Evolutionary conservation across 768 basidiomycete genomes (phyloP).

Genomic region (Rhizopogon sp.): DNA sequence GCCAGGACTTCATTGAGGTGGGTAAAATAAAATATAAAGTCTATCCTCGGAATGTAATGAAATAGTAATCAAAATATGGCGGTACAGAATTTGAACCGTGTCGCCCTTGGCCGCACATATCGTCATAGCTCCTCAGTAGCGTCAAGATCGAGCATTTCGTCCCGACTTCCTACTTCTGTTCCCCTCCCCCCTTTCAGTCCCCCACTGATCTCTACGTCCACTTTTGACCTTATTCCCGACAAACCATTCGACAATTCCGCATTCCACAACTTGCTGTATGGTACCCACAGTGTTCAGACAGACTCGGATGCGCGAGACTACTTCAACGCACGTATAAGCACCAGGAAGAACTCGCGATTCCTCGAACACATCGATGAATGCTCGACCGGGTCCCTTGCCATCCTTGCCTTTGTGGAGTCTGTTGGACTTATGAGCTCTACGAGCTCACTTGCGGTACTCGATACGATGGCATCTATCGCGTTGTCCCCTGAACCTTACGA

Average conservation of each 20-base stretch:
- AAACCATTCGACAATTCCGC: slow-evolving; percentile 19
- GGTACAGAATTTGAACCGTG: slow-evolving; percentile 16
- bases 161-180: slow-evolving; percentile 16
- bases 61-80: not conserved
- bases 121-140: slow-evolving; percentile 17
- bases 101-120: slow-evolving; percentile 13
- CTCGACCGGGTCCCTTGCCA: slow-evolving; percentile 8
- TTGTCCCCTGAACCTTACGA: slow-evolving; percentile 7
- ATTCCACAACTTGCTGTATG: slow-evolving; percentile 6
- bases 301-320: slow-evolving; percentile 8
- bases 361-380: slow-evolving; percentile 18
- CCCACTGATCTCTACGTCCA: not conserved
- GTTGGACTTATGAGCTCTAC: not conserved
- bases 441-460: slow-evolving; percentile 6
- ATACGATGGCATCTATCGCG: slow-evolving; percentile 6
- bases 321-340: not conserved
- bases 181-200: slow-evolving; percentile 7
- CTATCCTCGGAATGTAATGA: not conserved
- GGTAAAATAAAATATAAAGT: not conserved
- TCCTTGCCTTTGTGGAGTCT: not conserved
- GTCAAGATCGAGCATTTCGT: slow-evolving; percentile 15
- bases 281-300: not conserved
- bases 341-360: slow-evolving; percentile 12
- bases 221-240: slow-evolving; percentile 1
- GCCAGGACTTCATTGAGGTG: slow-evolving; percentile 28